A percentile compares a stretch with the other conserved stretches of the same genome.
Evolutionary conservation across 371 early-diverging fungal genomes (phyloP).

Genomic region (Mortierella sp.): DNA sequence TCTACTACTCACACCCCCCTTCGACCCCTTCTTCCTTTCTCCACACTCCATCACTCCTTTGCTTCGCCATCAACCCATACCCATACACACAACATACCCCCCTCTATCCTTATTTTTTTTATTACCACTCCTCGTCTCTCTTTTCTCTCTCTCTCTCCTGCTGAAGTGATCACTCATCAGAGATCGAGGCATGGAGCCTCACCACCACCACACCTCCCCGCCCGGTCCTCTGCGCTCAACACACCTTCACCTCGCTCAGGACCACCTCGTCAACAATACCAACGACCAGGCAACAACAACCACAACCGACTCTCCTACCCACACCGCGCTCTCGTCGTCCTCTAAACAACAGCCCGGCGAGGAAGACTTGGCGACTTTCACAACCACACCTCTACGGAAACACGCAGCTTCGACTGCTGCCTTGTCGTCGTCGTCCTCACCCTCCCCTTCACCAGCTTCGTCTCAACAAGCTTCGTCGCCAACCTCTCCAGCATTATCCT

Average conservation of each 20-base stretch:
- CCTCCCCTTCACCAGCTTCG: neutral
- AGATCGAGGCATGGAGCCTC: conserved; percentile 59
- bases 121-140: neutral
- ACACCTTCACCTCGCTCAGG: neutral
- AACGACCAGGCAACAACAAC: conserved; percentile 10
- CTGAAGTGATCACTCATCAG: conserved; percentile 28
- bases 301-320: neutral
- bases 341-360: neutral
- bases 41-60: neutral
- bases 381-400: neutral
- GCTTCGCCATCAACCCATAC: neutral
- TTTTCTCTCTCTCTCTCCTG: neutral
- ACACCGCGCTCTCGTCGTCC: too few species aligned
- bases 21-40: neutral
- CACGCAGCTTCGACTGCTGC: neutral
- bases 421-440: neutral
- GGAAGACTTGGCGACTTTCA: neutral
- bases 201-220: conserved; percentile 32
- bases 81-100: neutral
- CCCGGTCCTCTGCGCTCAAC: conserved; percentile 14
- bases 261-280: neutral
- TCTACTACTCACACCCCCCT: neutral
- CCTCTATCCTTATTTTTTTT: neutral
- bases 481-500: conserved; percentile 12
- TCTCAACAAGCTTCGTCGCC: conserved; percentile 5